Base-by-base conservation (phyloP, 176 grass and related monocot genomes). In the Cenchrus americanus region DNA sequence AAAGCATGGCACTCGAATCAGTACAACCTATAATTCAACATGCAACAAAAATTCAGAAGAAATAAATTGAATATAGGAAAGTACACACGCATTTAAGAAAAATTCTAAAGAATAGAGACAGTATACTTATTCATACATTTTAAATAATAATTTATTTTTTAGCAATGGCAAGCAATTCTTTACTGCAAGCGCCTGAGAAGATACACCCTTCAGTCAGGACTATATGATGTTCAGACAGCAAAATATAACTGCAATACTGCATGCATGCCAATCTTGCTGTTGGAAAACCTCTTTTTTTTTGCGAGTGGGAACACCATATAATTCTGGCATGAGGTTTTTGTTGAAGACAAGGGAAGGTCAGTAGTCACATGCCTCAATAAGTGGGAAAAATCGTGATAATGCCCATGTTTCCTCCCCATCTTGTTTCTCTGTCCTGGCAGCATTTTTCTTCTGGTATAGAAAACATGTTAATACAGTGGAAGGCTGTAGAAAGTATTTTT, bases 321-420 rank as follows among this genome's bases (percentile, higher is more conserved):
- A 62, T 62, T 27, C 60, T 62, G 4, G 14, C 22, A 11, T 5
- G 23, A 62, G 60, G 60, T 64, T 66, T 71, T 69, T 67, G 60
- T 34, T 54, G 11, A 70, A 88, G 27, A 51, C 62, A 84, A 74
- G 24, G 23, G 21, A 65, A 70, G 40, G 62, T 77, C 6, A 55
- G 41, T 47, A 72, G 77, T 69, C 17, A 44, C 46, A 4, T 97
- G 90, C 95, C 92, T 98, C 92, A 62, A 98, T 88, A 82, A 95
- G 75, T 8, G 95, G 95, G 85, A 79, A 94, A 78, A 98, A 98
- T 73, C 92, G 88, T 83, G 88, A 94, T 63, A 98, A 78, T 57
- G 90, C 87, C 92, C 88, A 98, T 76, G 66, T 82, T 83, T 94
- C 90, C 67, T 95, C 95, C 23, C 89, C 89, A 74, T 89, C 92